These are phyloP conservation scores for Polygonum aviculare DNA, from an alignment of 148 eudicot species.

Conservation along the genomic window DNA sequence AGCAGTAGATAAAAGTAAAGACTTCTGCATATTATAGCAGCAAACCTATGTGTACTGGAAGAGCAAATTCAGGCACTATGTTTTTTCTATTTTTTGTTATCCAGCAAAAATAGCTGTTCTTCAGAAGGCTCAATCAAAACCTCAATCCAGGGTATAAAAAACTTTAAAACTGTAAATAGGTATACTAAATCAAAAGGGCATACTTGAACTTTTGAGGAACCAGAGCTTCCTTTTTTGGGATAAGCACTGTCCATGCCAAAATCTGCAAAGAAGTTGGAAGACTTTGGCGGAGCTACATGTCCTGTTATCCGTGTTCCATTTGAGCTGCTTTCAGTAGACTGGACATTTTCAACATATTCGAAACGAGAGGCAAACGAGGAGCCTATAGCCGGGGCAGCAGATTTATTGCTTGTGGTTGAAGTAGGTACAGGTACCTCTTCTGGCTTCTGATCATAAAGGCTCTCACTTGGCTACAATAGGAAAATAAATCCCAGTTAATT, in stretches of 20 bases:
- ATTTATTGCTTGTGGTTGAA: conserved; percentile 37
- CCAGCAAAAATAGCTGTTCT: neutral
- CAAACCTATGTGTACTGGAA: neutral
- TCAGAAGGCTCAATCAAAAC: neutral
- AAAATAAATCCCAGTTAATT: neutral
- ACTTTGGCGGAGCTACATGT: conserved; percentile 81
- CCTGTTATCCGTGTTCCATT: conserved; percentile 40
- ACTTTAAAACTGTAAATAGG: neutral
- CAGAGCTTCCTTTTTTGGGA: conserved; percentile 53
- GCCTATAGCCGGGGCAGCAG: conserved; percentile 32
- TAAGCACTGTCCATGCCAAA: conserved; percentile 93
- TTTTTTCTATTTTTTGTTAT: neutral
- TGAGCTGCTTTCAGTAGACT: conserved; percentile 45
- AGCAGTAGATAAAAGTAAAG: neutral
- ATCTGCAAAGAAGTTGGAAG: conserved; percentile 83
- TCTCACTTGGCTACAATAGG: conserved; percentile 66
- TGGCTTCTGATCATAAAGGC: conserved; percentile 94
- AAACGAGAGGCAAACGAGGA: conserved; percentile 71
- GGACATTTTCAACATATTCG: conserved; percentile 65
- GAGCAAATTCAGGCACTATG: neutral
- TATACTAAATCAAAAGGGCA: conserved; percentile 9
- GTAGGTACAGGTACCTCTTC: conserved; percentile 77
- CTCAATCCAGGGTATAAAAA: neutral
- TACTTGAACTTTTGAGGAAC: conserved; percentile 72
- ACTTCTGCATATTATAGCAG: neutral